These are phyloP conservation scores for Anisodus tanguticus DNA, from an alignment of 257 asterid species.

Conservation along the genomic window DNA sequence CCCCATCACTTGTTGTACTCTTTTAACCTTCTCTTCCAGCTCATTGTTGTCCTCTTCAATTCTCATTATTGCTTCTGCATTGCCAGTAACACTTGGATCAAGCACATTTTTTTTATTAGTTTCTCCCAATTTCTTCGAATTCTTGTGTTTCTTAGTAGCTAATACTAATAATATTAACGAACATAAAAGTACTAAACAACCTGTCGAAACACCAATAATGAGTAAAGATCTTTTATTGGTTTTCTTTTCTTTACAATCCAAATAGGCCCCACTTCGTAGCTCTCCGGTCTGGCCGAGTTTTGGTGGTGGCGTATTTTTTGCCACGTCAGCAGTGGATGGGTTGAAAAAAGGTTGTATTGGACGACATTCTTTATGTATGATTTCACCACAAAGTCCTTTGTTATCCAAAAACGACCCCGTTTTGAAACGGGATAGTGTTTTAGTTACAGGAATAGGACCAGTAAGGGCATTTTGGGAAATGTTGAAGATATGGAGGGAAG, in stretches of 20 bases:
- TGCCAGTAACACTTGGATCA: slow-evolving; percentile 57
- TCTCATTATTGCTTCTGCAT: slow-evolving; percentile 65
- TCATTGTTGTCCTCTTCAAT: slow-evolving; percentile 75
- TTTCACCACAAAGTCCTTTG: slow-evolving; percentile 73
- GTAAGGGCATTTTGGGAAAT: slow-evolving; percentile 69
- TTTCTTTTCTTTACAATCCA: slow-evolving; percentile 27
- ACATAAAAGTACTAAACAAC: slow-evolving; percentile 46
- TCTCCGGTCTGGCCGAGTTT: slow-evolving; percentile 49
- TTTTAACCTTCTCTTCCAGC: slow-evolving; percentile 71
- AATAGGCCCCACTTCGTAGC: slow-evolving; percentile 31
- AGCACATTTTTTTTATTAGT: slow-evolving; percentile 36
- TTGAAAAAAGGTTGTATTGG: slow-evolving; percentile 63
- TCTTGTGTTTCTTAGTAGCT: slow-evolving; percentile 38
- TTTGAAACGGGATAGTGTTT: slow-evolving; percentile 57
- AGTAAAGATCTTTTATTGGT: slow-evolving; percentile 47
- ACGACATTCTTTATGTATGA: slow-evolving; percentile 60
- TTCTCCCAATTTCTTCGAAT: slow-evolving; percentile 20
- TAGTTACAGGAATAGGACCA: slow-evolving; percentile 80
- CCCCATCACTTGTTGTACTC: slow-evolving; percentile 61
- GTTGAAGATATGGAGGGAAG: slow-evolving; percentile 62
- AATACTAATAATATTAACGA: slow-evolving; percentile 42
- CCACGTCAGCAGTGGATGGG: slow-evolving; percentile 24
- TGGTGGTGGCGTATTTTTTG: slow-evolving; percentile 40
- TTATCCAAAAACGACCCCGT: slow-evolving; percentile 59
- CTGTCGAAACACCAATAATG: slow-evolving; percentile 58